A percentile compares a stretch with the other conserved stretches of the same genome.
Conservation (phyloP, 2,329 filamentous ascomycete genomes). For the Alternaria incomplexa region DNA sequence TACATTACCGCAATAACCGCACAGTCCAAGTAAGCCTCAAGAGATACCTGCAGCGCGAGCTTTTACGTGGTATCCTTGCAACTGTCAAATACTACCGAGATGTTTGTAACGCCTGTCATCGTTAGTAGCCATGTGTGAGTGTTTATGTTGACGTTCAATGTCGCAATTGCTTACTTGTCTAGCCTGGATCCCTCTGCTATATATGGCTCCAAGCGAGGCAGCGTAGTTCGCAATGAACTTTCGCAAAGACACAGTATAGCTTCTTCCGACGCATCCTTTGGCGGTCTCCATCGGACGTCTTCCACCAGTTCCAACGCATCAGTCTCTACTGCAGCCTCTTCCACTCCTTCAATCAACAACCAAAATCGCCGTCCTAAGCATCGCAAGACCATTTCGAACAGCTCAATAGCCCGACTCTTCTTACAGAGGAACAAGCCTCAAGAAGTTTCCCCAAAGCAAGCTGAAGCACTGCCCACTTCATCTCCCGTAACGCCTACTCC, state of each 20-base stretch:
- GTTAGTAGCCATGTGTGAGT: conserved; percentile 23
- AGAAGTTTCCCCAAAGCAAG: neutral
- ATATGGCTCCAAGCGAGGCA: conserved; percentile 6
- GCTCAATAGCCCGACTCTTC: conserved; percentile 16
- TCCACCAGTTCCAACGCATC: conserved; percentile 15
- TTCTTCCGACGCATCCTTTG: conserved; percentile 19
- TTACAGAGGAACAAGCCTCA: conserved; percentile 18
- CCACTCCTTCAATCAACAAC: conserved; percentile 11
- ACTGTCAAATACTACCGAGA: conserved; percentile 5
- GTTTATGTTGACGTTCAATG: neutral
- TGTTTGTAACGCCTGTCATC: conserved; percentile 26
- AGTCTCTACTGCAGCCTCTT: conserved; percentile 19
- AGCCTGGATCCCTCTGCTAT: conserved; percentile 18
- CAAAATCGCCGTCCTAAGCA: conserved; percentile 11
- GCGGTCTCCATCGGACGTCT: conserved; percentile 12
- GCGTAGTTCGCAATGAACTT: conserved; percentile 2
- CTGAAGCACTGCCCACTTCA: conserved; percentile 1
- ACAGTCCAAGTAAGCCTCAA: neutral
- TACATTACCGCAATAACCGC: neutral
- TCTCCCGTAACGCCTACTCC: neutral
- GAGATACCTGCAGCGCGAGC: neutral
- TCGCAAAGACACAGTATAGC: conserved; percentile 5
- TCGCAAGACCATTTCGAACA: conserved; percentile 18
- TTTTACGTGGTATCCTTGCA: neutral
- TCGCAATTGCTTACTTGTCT: conserved; percentile 10